phyloP scores from a whole-genome alignment of 257 asterid species.

The Ligustrum vulgare region DNA sequence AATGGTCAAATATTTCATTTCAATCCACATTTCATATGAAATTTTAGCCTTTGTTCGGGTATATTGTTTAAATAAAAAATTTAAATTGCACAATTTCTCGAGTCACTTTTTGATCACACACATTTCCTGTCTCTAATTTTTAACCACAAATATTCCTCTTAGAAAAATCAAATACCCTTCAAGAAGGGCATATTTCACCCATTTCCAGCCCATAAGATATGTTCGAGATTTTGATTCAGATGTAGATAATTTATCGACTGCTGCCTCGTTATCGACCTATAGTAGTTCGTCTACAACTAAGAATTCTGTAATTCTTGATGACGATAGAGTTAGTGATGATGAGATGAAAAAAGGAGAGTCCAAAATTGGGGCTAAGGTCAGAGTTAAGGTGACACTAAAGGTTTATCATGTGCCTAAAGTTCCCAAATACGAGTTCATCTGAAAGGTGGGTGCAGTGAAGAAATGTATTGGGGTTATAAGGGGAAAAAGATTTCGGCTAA shows the following conservation, averaged over 20 bases:
- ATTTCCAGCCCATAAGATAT: conserved; percentile 2
- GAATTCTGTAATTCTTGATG: conserved; percentile 14
- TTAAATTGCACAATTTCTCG: no score
- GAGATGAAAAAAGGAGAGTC: conserved; percentile 36
- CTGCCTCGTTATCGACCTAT: conserved; percentile 3
- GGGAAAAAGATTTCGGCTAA: conserved; percentile 82
- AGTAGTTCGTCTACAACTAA: conserved; percentile 11
- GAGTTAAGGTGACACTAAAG: conserved; percentile 70
- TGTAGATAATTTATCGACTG: neutral
- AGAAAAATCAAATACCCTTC: conserved; percentile 14
- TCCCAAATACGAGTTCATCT: conserved; percentile 62
- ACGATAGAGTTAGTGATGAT: conserved; percentile 20
- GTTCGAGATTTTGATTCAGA: neutral
- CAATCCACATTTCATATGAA: no score
- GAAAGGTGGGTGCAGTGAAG: conserved; percentile 66
- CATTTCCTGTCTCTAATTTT: no score
- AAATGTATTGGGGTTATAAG: conserved; percentile 72
- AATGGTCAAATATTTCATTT: no score
- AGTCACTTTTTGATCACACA: no score
- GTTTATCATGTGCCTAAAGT: conserved; percentile 85
- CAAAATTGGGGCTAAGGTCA: conserved; percentile 54
- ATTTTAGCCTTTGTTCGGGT: no score
- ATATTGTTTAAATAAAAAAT: no score
- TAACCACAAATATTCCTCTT: conserved; percentile 34
- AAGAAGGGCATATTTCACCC: conserved; percentile 21